Evolutionary conservation across 306 rosid genomes (phyloP), one percentile per base, ranked within the genome.

Genomic region (Geum urbanum): DNA sequence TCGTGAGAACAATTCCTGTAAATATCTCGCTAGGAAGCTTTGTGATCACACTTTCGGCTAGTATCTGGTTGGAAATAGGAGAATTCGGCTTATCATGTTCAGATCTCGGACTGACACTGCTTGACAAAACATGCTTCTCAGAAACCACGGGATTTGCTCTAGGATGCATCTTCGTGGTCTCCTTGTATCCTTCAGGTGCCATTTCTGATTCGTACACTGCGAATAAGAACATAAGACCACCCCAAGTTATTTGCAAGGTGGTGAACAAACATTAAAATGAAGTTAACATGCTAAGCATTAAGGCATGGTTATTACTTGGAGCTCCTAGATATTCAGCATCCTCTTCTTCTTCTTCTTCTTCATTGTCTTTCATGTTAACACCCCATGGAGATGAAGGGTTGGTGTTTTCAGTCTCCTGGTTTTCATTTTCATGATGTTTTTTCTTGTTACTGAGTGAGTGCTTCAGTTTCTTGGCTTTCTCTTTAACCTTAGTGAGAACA

Each of bases 401-500:
- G 56, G 45, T 1, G 46, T 52, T 88, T 7, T 60, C 65, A 7
- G 65, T 37, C 24, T 60, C 65, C 2, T 60, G 65, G 65, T 3
- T 37, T 35, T 74, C 84, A 3, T 82, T 90, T 7, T 81, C 88
- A 16, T 51, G 53, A 46, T 85, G 88, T 81, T 8, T 90, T 71
- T 78, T 94, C 87, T 88, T 90, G 80, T 19, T 12, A 85, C 96
- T 88, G 75, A 94, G 95, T 66, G 83, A 79, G 76, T 85, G 76
- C 58, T 86, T 83, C 44, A 90, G 61, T 76, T 88, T 94, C 84
- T 79, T 90, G 67, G 98, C 96, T 74, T 88, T 94, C 77, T 90
- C 98, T 77, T 88, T 90, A 68, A 94, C 96, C 82, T 88, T 94
- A 55, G 87, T 56, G 65, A 91, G 87, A 66, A 94, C 95, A 24